Evolutionary conservation across 768 basidiomycete genomes (phyloP), one percentile per base, ranked within the genome.

Genomic region (Leccinum ochraceum): DNA sequence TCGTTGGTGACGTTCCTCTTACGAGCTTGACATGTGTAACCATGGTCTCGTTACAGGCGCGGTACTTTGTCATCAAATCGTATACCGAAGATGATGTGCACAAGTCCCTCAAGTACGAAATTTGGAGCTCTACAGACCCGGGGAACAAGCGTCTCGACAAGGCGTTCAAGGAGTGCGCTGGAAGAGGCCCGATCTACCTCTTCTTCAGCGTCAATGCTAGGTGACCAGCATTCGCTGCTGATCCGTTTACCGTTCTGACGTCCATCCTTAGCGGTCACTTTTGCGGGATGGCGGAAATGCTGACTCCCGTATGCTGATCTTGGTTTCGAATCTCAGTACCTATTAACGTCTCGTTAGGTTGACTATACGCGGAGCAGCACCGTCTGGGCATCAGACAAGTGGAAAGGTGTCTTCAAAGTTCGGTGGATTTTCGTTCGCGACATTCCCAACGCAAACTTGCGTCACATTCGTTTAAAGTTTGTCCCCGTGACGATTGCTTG

Each of bases 31-130:
- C 24, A 28, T 39, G 54, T 48, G 51, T 46, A 50, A 49, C 58
- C 64, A 32, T 61, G 53, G n/a, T 52, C 32, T 50, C 16, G 26
- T 64, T 63, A 6, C 61, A 94, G 88, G 94, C 96, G 4, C 83
- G 95, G 16, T 98, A 83, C 77, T 98, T 98, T 70, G 96, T 98
- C 34, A 98, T 99, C 81, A 99, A 99, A 74, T 96, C 94, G 0
- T 99, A 95, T 76, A 98, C 97, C 1, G 96, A 98, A 74, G 97
- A 98, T 69, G 96, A 99, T 70, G 96, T 99, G 1, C 96, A 98
- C 78, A 99, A 99, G 75, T 95, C 93, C 16, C 82, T 97, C 68
- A 96, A 96, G 69, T 95, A 96, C 66, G 95, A 96, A 74, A 97
- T 98, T 53, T 97, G 95, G 95, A 94, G 93, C 62, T 96, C 94